These are phyloP conservation scores for Eucalyptus fibrosa DNA, from an alignment of 345 rosid genomes.

Conservation along the genomic window DNA sequence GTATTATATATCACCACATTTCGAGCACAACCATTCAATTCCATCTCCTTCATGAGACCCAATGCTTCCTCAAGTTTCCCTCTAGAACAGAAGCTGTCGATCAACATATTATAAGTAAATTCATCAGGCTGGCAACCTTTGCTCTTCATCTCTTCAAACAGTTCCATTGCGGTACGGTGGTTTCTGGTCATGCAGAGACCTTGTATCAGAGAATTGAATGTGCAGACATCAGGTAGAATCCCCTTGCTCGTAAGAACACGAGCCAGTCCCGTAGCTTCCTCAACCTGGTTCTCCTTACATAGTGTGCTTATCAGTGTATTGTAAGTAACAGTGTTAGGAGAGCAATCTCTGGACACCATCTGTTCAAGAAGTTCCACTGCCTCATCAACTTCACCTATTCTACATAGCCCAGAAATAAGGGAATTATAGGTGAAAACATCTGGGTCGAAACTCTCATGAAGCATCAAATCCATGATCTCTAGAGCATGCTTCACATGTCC, in stretches of 20 bases:
- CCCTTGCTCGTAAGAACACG: slow-evolving; percentile 64
- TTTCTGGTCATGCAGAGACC: slow-evolving; percentile 61
- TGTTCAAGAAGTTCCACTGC: slow-evolving; percentile 66
- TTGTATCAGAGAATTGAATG: slow-evolving; percentile 75
- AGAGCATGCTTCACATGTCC: slow-evolving; percentile 75
- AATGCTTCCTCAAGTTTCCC: slow-evolving; percentile 64
- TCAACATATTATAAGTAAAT: slow-evolving; percentile 72
- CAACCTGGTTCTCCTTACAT: slow-evolving; percentile 75
- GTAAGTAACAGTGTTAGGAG: slow-evolving; percentile 79
- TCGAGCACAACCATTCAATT: slow-evolving; percentile 60
- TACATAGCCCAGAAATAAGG: slow-evolving; percentile 80
- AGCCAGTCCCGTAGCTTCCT: slow-evolving; percentile 64
- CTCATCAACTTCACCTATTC: slow-evolving; percentile 60
- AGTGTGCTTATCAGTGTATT: slow-evolving; percentile 78
- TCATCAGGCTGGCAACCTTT: slow-evolving; percentile 82
- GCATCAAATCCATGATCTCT: slow-evolving; percentile 85
- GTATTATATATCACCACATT: slow-evolving; percentile 76
- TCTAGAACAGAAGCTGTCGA: slow-evolving; percentile 57
- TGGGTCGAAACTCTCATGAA: slow-evolving; percentile 76
- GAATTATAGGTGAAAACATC: slow-evolving; percentile 74
- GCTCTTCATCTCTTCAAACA: slow-evolving; percentile 72
- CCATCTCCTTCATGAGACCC: slow-evolving; percentile 70
- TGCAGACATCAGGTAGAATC: slow-evolving; percentile 54
- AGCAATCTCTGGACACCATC: slow-evolving; percentile 78
- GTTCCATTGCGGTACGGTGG: slow-evolving; percentile 44